Evolutionary conservation across 305 asterid genomes (phyloP), one percentile per base, ranked within the genome.

Genomic region (Salvia sclarea): DNA sequence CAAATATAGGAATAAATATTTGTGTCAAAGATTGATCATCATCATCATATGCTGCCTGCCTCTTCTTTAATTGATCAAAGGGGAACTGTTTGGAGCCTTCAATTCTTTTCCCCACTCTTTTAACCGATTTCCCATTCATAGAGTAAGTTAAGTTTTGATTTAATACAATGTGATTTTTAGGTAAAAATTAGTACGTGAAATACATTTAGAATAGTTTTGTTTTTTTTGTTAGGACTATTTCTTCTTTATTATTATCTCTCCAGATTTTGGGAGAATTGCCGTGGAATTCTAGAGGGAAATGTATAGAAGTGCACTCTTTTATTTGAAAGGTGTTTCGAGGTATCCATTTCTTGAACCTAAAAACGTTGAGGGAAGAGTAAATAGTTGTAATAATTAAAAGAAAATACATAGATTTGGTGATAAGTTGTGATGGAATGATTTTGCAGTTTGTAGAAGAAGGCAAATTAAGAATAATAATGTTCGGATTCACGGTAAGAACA

Each of bases 401-500:
- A 25, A 1, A 28, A 38, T 11, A n/a, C 44, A 38, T 38, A 11
- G 10, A 38, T 38, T 10, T 37, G 12, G 41, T 37, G 41, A n/a
- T n/a, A n/a, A n/a, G n/a, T n/a, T n/a, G n/a, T n/a, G 14, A 33
- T 43, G 24, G 48, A 44, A 37, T 43, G 16, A 43, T 20, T 8
- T 3, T 64, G 76, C 76, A 52, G 75, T 33, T 66, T 41, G 61
- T 52, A 52, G 54, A 33, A 18, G 44, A 21, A 17, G 66, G 38
- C 35, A 0, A 35, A n/a, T n/a, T n/a, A n/a, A 18, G 20, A 28
- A 30, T 8, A 60, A 68, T n/a, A 38, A 89, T 91, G 98, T 84
- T 87, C 67, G 75, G 85, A 54, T 84, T 87, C 22, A 78, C 75
- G 2, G 83, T 83, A 65, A 77, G 81, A 80, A 85, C 89, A 8